A percentile compares a stretch with the other conserved stretches of the same genome.
Evolutionary conservation across 768 basidiomycete species (phyloP).

Genomic region (Mycena maculata): DNA sequence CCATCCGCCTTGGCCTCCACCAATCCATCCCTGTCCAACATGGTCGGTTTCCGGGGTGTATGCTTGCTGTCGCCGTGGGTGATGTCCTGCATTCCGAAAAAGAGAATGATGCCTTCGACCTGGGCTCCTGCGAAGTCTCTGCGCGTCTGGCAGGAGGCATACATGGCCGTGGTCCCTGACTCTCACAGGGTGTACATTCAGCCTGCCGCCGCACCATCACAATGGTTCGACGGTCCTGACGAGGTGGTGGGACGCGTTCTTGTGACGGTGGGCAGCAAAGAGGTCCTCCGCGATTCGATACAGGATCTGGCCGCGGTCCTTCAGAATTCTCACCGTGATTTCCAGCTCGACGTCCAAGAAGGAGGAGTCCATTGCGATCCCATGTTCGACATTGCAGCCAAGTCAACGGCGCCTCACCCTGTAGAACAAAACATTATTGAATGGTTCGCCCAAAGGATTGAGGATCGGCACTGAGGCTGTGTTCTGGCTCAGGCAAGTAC

Average conservation of each 20-base stretch:
- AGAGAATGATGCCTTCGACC: slow-evolving; percentile 7
- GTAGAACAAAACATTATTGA: background rate
- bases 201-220: background rate
- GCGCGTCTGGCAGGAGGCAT: slow-evolving; percentile 1
- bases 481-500: too few species aligned
- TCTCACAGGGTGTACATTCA: slow-evolving; percentile 12
- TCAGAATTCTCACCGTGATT: background rate
- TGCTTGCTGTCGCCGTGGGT: slow-evolving; percentile 29
- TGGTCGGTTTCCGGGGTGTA: slow-evolving; percentile 17
- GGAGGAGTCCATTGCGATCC: slow-evolving; percentile 20
- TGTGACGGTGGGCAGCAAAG: slow-evolving; percentile 15
- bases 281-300: slow-evolving; percentile 7
- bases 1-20: slow-evolving; percentile 20
- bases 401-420: slow-evolving; percentile 9
- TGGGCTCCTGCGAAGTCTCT: slow-evolving; percentile 8
- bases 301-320: background rate
- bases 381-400: slow-evolving; percentile 23
- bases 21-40: background rate
- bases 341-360: slow-evolving; percentile 13
- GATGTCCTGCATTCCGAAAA: background rate
- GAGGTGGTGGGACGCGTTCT: background rate
- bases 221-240: slow-evolving; percentile 10
- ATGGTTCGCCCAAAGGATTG: slow-evolving; percentile 3
- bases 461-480: too few species aligned
- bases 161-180: slow-evolving; percentile 5